These are phyloP conservation scores for Clavariopsis aquatica DNA, from an alignment of 495 filamentous ascomycete genomes.

Conservation along the genomic window DNA sequence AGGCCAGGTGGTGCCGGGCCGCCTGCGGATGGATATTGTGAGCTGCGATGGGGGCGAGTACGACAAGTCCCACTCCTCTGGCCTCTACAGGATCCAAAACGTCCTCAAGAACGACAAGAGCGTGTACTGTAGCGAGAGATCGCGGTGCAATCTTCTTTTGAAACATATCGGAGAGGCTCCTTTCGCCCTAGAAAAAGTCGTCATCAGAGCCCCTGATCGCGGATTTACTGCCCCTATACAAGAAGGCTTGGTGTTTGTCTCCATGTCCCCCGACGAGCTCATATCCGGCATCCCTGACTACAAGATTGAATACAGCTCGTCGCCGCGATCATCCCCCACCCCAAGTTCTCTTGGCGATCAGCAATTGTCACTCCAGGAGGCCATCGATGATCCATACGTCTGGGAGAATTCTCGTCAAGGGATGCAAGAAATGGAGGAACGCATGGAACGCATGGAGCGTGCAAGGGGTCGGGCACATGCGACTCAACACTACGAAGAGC, in stretches of 20 bases:
- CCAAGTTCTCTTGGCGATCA: constrained; percentile 21
- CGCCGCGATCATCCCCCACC: constrained; percentile 18
- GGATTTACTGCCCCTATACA: constrained; percentile 88
- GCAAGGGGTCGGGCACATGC: not conserved
- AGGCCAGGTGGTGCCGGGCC: constrained; percentile 79
- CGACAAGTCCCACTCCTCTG: constrained; percentile 51
- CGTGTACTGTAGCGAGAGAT: constrained; percentile 86
- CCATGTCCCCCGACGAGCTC: constrained; percentile 78
- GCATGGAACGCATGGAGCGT: constrained; percentile 20
- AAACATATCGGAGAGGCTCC: constrained; percentile 73
- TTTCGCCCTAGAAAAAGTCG: constrained; percentile 78
- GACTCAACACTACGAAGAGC: not conserved
- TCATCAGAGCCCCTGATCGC: constrained; percentile 81
- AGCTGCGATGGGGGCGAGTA: constrained; percentile 88
- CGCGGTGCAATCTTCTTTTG: constrained; percentile 80
- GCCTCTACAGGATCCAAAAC: constrained; percentile 69
- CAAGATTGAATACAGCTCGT: constrained; percentile 64
- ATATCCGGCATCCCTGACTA: constrained; percentile 72
- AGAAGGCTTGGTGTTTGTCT: constrained; percentile 90
- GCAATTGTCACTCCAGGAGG: constrained; percentile 39
- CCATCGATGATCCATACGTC: constrained; percentile 38
- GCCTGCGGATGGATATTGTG: constrained; percentile 78
- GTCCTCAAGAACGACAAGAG: constrained; percentile 76
- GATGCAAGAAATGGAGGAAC: constrained; percentile 25
- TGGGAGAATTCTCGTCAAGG: constrained; percentile 29